Base-by-base conservation (phyloP, 768 basidiomycete genomes). In the Sutorius australiensis region DNA sequence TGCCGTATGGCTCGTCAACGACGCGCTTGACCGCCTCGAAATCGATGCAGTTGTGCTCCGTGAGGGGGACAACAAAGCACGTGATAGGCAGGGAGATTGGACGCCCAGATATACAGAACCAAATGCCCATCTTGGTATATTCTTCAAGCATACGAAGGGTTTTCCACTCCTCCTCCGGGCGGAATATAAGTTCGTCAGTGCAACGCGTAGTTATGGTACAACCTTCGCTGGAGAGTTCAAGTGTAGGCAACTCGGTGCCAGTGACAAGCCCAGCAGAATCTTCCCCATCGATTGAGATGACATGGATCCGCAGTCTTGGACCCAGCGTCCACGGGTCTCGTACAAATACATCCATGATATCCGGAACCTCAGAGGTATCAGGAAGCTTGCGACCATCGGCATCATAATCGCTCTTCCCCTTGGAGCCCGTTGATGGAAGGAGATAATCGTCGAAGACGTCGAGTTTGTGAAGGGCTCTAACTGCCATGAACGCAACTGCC, bases 381-480 rank as follows among this genome's bases (percentile, higher is more conserved):
- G 59, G 56, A 33, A 79, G 70, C 3, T 64, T 66, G 27, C 72
- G 63, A 13, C 78, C 82, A 46, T 86, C 82, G 0, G 76, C 75
- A 58, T 85, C 83, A 48, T 80, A 75, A 28, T 77, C 73, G 19
- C 72, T 76, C 30, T 73, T 75, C 5, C 75, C 80, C 37, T 72
- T 72, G 28, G 78, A 68, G 40, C 76, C 77, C 13, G 82, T 76
- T n/a, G 79, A 73, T 0, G 93, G 92, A 10, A 92, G 76, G 3
- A 95, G 77, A 62, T 88, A 85, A 51, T 92, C 84, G 61, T 95
- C 86, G 59, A 94, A 86, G 5, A 90, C 85, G 28, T 86, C 79
- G n/a, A 90, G 71, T 28, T 75, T 73, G 54, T 85, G 80, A 14
- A 95, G 75, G 3, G 75, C 74, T 59, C 81, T 83, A 19, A 91